Evolutionary conservation across 2,329 filamentous ascomycete species (phyloP).

Genomic region (Fusarium chlamydosporum): DNA sequence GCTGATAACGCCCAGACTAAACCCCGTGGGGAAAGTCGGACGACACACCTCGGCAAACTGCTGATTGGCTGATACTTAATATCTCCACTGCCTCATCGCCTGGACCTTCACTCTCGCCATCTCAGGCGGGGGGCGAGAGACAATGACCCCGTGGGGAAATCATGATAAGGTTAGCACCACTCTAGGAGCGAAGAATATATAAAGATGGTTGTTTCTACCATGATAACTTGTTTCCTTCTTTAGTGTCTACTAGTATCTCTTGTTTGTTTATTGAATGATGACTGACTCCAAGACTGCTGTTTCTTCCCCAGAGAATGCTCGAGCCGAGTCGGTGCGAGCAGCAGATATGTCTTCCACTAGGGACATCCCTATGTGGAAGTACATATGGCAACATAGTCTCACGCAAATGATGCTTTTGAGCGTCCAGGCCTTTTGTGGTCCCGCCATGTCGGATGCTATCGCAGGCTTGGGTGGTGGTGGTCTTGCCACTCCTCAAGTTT

Average conservation of each 20-base stretch:
- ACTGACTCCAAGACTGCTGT: slow-evolving; percentile 12
- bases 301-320: neutral
- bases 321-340: neutral
- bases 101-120: slow-evolving; percentile 5
- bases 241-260: too few species aligned
- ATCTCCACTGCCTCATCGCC: neutral
- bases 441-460: slow-evolving; percentile 24
- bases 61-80: neutral
- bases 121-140: neutral
- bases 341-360: neutral
- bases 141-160: slow-evolving; percentile 7
- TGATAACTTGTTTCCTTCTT: too few species aligned
- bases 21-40: neutral
- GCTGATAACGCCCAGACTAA: neutral
- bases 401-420: slow-evolving; percentile 30
- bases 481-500: slow-evolving; percentile 21
- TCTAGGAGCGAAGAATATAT: neutral
- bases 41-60: neutral
- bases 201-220: neutral
- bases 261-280: neutral
- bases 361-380: slow-evolving; percentile 12
- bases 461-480: slow-evolving; percentile 23
- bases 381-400: slow-evolving; percentile 24
- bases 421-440: slow-evolving; percentile 22
- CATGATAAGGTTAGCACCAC: slow-evolving; percentile 3